Evolutionary conservation across 148 eudicot species (phyloP).

Genomic region (Oxyria digyna): DNA sequence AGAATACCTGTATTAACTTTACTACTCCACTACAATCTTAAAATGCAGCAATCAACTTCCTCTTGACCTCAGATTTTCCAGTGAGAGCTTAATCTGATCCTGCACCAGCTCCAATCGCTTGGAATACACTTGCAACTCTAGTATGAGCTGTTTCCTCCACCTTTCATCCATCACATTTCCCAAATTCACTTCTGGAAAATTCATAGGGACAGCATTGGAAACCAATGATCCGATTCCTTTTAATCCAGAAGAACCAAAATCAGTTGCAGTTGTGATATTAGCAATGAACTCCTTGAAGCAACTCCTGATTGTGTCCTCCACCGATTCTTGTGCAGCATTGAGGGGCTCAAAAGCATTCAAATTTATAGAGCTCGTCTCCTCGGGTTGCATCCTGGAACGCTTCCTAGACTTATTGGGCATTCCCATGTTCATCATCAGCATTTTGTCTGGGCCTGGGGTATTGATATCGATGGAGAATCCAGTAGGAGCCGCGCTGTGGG

Average conservation of each 20-base stretch:
- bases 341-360: not conserved
- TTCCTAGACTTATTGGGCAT: constrained; percentile 8
- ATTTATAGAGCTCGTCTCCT: constrained; percentile 3
- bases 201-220: constrained; percentile 27
- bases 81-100: constrained; percentile 69
- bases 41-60: constrained; percentile 17
- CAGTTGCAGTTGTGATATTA: constrained; percentile 16
- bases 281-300: constrained; percentile 23
- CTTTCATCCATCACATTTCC: constrained; percentile 45
- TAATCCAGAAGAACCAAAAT: constrained; percentile 4
- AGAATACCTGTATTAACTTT: constrained; percentile 13
- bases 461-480: constrained; percentile 5
- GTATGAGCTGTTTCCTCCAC: constrained; percentile 87
- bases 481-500: constrained; percentile 18
- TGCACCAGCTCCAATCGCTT: constrained; percentile 92
- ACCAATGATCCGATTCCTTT: constrained; percentile 16
- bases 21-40: constrained; percentile 15
- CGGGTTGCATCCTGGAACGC: constrained; percentile 1
- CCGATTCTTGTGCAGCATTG: not conserved
- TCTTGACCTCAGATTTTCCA: constrained; percentile 71
- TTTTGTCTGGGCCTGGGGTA: constrained; percentile 6
- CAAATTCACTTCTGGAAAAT: constrained; percentile 20
- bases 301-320: constrained; percentile 21
- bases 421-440: constrained; percentile 7
- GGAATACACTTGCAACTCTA: constrained; percentile 91